Evolutionary conservation across 208 protist species (phyloP).

Genomic region (Trypanosoma avium): DNA sequence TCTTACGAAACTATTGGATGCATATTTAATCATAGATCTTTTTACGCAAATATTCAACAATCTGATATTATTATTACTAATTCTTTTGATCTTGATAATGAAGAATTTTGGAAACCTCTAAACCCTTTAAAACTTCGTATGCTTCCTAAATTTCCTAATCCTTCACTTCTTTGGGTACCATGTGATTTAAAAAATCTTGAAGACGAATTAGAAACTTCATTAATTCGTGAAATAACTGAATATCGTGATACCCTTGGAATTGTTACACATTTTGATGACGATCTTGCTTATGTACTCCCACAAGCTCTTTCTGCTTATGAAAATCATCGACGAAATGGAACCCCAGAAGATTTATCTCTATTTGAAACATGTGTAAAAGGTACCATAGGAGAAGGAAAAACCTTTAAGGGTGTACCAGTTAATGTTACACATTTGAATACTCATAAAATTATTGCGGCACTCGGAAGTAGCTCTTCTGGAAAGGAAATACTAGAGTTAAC

Average conservation of each 20-base stretch:
- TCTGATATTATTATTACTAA: slow-evolving; percentile 47
- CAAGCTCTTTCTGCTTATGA: slow-evolving; percentile 89
- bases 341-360: slow-evolving; percentile 44
- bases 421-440: slow-evolving; percentile 81
- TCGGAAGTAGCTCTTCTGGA: slow-evolving; percentile 51
- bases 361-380: slow-evolving; percentile 89
- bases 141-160: slow-evolving; percentile 68
- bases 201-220: slow-evolving; percentile 45
- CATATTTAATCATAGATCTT: slow-evolving; percentile 83
- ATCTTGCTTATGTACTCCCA: slow-evolving; percentile 73
- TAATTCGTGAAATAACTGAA: slow-evolving; percentile 43
- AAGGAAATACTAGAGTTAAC: slow-evolving; percentile 86
- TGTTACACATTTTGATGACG: slow-evolving; percentile 72
- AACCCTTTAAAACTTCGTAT: slow-evolving; percentile 89
- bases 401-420: slow-evolving; percentile 90
- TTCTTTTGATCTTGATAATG: slow-evolving; percentile 89
- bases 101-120: slow-evolving; percentile 88
- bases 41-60: slow-evolving; percentile 89
- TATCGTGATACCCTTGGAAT: slow-evolving; percentile 81
- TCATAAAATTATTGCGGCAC: slow-evolving; percentile 61
- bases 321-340: slow-evolving; percentile 46
- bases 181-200: slow-evolving; percentile 41
- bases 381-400: slow-evolving; percentile 79
- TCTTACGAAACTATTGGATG: slow-evolving; percentile 71
- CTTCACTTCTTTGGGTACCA: slow-evolving; percentile 61